Base-by-base conservation (phyloP, 2,329 filamentous ascomycete species). In the Penicillium brasilianum region DNA sequence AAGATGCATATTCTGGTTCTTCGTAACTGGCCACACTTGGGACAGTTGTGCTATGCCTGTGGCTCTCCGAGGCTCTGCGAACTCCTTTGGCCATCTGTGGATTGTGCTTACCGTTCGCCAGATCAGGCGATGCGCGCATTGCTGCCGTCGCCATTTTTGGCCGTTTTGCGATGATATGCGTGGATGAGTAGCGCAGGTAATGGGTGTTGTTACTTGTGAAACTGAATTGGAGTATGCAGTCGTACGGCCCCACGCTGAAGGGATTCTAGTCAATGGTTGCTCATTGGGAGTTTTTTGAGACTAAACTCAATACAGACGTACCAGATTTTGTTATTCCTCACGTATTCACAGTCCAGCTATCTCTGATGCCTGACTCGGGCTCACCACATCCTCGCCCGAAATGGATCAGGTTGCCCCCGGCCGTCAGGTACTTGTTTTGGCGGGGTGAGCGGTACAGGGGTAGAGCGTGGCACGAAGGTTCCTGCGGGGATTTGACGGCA, bases 61-160 rank as follows among this genome's bases (percentile, higher is more conserved):
- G 65, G 48, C n/a, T 59, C n/a, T 43, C 49, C 34, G 49, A 44
- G n/a, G 52, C 52, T 50, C 44, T 43, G 43, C 55, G 59, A 16
- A 58, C 43, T 41, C 61, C 64, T 34, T 61, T 66, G 49, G 57
- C 41, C 28, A 37, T 46, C 13, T 58, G 57, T 25, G 56, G 50
- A 44, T 60, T 34, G 13, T 57, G 57, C 34, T 39, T 58, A n/a
- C 58, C 62, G 48, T 67, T 69, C 52, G 68, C 64, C 41, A 64
- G 61, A 28, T 69, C 66, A 11, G 68, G 61, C 30, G 64, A 65
- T 57, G 28, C 52, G 36, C 61, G 66, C 55, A 66, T 66, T 56
- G 61, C 52, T 14, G 39, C 41, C 14, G 64, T 53, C 5, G 63
- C 67, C 68, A 70, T 70, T 20, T 51, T 41, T 5, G 9, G 50